A percentile compares a stretch with the other conserved stretches of the same genome.
phyloP scores from a whole-genome alignment of 805 yeast species.

The Tetrapisispora phaffii region DNA sequence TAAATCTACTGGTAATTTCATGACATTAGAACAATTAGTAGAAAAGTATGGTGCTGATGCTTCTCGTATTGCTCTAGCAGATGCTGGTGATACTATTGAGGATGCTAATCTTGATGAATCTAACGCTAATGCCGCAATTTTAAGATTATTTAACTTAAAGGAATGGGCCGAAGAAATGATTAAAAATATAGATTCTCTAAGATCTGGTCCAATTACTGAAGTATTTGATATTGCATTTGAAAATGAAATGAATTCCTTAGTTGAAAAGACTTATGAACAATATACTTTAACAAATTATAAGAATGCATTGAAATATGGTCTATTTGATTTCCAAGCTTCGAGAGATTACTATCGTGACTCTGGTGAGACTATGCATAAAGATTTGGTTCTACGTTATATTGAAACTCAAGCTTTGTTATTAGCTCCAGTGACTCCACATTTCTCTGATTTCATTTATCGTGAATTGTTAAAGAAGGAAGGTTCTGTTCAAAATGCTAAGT shows the following conservation, averaged over 20 bases:
- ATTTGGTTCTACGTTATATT: constrained; percentile 69
- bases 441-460: constrained; percentile 80
- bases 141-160: constrained; percentile 81
- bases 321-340: constrained; percentile 89
- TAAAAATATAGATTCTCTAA: constrained; percentile 40
- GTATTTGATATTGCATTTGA: constrained; percentile 88
- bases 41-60: constrained; percentile 96
- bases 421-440: constrained; percentile 93
- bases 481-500: constrained; percentile 62
- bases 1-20: constrained; percentile 92
- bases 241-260: constrained; percentile 79
- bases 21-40: constrained; percentile 77
- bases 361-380: constrained; percentile 63
- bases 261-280: constrained; percentile 62
- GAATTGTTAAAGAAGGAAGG: constrained; percentile 61
- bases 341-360: constrained; percentile 94
- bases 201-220: constrained; percentile 42
- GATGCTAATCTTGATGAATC: constrained; percentile 97
- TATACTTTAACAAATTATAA: constrained; percentile 72
- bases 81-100: constrained; percentile 95
- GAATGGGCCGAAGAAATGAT: constrained; percentile 89
- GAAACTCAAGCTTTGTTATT: constrained; percentile 77
- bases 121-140: constrained; percentile 93
- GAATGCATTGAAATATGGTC: constrained; percentile 79
- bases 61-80: constrained; percentile 92